Conservation (phyloP, 768 basidiomycete genomes). For the Coprinopsis sp. region DNA sequence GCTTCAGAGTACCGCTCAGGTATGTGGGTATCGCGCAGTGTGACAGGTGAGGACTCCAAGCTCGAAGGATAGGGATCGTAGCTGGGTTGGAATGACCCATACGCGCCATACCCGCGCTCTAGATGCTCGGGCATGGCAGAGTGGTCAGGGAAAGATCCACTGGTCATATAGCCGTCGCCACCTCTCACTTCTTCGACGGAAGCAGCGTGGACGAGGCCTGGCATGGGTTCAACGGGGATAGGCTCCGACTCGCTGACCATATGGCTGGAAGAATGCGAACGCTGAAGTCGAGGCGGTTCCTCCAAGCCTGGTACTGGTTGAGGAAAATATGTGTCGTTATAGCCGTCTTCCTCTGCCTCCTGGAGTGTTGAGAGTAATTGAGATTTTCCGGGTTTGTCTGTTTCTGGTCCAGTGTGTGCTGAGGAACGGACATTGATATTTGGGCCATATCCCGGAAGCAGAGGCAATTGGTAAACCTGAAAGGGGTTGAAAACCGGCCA, state of each 20-base stretch:
- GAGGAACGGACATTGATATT: conserved; percentile 85
- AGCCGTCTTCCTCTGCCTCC: conserved; percentile 87
- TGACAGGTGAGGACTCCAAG: neutral
- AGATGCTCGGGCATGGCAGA: too few relatives aligned
- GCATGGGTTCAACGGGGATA: neutral
- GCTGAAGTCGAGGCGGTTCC: too few relatives aligned
- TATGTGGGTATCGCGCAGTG: neutral
- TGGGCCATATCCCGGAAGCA: conserved; percentile 87
- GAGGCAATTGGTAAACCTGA: conserved; percentile 87
- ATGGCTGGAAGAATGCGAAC: too few relatives aligned
- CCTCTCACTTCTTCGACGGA: conserved; percentile 9
- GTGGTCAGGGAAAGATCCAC: conserved; percentile 3
- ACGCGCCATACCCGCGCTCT: neutral
- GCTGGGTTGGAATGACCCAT: conserved; percentile 2
- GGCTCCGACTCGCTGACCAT: too few relatives aligned
- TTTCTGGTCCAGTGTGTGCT: conserved; percentile 45
- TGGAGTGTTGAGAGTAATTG: conserved; percentile 54
- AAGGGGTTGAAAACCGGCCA: conserved; percentile 5
- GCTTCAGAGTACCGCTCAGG: neutral
- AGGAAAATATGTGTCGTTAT: conserved; percentile 80
- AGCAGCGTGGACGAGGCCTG: conserved; percentile 4
- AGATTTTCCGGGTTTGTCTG: conserved; percentile 20
- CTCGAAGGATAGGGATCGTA: neutral
- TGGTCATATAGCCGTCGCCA: conserved; percentile 10
- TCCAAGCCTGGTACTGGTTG: too few relatives aligned